A percentile compares a stretch with the other conserved stretches of the same genome.
phyloP scores from a whole-genome alignment of 2,329 filamentous ascomycete species.

The Trichoderma guizhouense region DNA sequence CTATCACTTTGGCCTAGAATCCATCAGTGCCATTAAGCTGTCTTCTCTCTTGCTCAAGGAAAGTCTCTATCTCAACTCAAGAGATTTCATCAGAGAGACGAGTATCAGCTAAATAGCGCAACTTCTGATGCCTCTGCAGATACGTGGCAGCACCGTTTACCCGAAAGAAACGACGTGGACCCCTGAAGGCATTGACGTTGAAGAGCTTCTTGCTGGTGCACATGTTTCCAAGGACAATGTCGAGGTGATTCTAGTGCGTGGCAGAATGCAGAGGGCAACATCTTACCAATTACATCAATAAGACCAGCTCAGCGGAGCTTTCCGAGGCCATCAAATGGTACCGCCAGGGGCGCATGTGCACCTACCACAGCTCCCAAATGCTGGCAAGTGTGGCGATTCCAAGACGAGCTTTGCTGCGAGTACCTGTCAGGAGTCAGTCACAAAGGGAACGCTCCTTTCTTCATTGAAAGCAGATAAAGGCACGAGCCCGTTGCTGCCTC shows the following conservation, averaged over 20 bases:
- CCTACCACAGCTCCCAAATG: too few relatives aligned
- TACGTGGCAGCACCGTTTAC: not conserved
- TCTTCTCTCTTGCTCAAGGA: conserved; percentile 64
- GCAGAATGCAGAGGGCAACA: conserved; percentile 60
- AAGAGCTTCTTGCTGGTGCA: conserved; percentile 36
- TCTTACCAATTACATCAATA: conserved; percentile 48
- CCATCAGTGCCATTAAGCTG: conserved; percentile 86
- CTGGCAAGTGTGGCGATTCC: too few relatives aligned
- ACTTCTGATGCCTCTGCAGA: conserved; percentile 10
- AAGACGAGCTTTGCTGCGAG: too few relatives aligned
- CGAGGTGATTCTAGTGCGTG: conserved; percentile 63
- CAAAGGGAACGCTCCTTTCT: too few relatives aligned
- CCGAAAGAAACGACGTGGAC: conserved; percentile 22
- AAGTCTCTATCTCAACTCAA: conserved; percentile 62
- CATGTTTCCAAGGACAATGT: conserved; percentile 45
- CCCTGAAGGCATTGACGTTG: conserved; percentile 39
- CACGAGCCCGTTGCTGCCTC: not conserved
- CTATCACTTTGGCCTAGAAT: conserved; percentile 85
- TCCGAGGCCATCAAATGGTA: conserved; percentile 19
- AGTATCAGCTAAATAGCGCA: conserved; percentile 63
- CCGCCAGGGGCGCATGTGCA: not conserved
- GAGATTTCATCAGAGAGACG: conserved; percentile 64
- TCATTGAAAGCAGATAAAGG: too few relatives aligned
- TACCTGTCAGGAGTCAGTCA: too few relatives aligned
- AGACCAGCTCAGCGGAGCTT: conserved; percentile 18